Base-by-base conservation (phyloP, 768 basidiomycete species). In the Termitomyces sp. region DNA sequence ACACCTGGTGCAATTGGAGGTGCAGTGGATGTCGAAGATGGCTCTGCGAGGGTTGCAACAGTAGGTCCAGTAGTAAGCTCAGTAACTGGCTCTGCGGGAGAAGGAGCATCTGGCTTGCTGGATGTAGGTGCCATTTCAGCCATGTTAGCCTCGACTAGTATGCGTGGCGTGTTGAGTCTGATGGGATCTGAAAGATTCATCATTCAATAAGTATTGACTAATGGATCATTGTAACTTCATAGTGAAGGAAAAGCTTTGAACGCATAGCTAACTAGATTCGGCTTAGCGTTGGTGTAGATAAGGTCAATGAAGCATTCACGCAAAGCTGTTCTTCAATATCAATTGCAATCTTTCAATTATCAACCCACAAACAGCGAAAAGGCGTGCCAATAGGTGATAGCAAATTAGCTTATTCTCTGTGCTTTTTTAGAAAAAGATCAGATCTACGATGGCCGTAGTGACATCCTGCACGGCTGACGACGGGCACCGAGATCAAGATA, bases 1-100 rank as follows among this genome's bases (percentile, higher is more conserved):
- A 22, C 48, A 4, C 61, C 64, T n/a, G 64, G 59, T 39, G 59
- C 59, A 16, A 62, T 46, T 6, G 47, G 48, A 22, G 66, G 58
- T 34, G 65, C 56, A 9, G 62, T 57, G 13, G 58, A 42, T 12
- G 65, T 60, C 9, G 31, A 34, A 46, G 62, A 59, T 36, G 64
- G 56, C 9, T 37, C 36, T 10, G 32, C 7, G 22, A 22, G 12
- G 4, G 13, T 16, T n/a, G 56, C 60, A 48, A 22, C 22, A 12
- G 50, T 27, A 8, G 57, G 47, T n/a, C 32, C 43, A n/a, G 51
- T 4, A 27, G 46, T 44, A n/a, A 46, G 31, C 31, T 48, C 36
- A 27, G 44, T 14, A 13, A 52, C 12, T 20, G 46, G 24, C 26
- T 42, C 46, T 26, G 26, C 1, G 13, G 16, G 13, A 22, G 27